phyloP scores from a whole-genome alignment of 495 filamentous ascomycete species.

The Podospora pseudocomata region DNA sequence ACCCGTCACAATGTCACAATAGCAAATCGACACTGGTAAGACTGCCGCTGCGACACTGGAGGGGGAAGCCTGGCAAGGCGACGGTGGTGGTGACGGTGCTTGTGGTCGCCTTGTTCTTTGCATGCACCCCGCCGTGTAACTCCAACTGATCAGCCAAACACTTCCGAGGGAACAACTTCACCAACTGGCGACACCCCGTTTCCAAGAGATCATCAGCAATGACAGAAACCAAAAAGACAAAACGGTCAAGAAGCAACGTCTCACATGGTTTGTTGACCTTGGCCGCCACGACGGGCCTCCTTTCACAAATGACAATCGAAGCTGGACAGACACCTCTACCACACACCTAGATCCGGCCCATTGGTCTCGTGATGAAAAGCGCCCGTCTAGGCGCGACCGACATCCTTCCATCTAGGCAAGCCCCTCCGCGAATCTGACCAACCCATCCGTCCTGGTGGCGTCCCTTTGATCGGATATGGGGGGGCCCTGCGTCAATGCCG shows the following conservation, averaged over 20 bases:
- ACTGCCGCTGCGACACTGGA: not conserved
- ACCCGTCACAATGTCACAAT: not conserved
- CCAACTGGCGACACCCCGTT: not conserved
- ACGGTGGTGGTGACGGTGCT: not conserved
- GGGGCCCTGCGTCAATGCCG: not conserved
- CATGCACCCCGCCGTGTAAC: not conserved
- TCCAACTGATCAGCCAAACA: not conserved
- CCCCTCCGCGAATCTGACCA: not conserved
- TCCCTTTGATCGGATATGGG: not conserved
- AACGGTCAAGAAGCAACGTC: not conserved
- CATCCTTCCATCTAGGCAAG: not conserved
- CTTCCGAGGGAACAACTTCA: not conserved
- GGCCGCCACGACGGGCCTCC: not conserved
- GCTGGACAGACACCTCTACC: not conserved
- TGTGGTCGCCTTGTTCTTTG: not conserved
- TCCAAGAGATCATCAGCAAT: not conserved
- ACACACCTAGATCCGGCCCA: not conserved
- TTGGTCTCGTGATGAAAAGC: not conserved
- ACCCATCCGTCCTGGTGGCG: not conserved
- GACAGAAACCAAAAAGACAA: not conserved
- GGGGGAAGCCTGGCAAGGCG: conserved; percentile 4
- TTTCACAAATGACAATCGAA: not conserved
- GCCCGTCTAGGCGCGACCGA: not conserved
- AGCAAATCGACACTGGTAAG: not conserved
- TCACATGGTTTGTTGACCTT: not conserved